Conservation (phyloP, 805 yeast genomes). For the Spathaspora girioi region DNA sequence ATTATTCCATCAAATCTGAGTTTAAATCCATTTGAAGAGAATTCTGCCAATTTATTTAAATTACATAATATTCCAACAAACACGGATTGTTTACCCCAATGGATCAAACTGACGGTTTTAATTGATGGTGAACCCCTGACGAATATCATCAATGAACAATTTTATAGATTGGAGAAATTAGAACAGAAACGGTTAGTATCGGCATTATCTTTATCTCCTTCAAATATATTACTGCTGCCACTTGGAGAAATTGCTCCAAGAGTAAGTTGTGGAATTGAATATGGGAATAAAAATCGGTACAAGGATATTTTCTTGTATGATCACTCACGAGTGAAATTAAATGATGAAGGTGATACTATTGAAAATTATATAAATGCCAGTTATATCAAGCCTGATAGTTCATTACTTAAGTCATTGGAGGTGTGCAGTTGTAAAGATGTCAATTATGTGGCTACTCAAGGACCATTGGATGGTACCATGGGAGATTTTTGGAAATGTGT, state of each 20-base stretch:
- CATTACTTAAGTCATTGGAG: conserved; percentile 7
- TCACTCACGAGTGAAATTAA: conserved; percentile 72
- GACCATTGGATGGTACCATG: conserved; percentile 72
- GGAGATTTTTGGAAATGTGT: conserved; percentile 85
- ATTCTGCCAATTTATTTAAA: conserved; percentile 9
- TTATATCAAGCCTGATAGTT: conserved; percentile 35
- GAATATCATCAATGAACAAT: conserved; percentile 34
- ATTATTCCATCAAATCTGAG: not conserved
- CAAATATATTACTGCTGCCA: not conserved
- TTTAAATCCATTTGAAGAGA: conserved; percentile 2
- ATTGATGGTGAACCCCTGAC: conserved; percentile 1
- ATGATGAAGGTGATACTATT: conserved; percentile 14
- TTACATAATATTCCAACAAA: conserved; percentile 12
- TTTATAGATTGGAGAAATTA: conserved; percentile 60
- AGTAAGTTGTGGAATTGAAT: conserved; percentile 74
- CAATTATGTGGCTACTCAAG: conserved; percentile 76
- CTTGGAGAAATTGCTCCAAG: conserved; percentile 26
- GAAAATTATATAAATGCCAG: conserved; percentile 85
- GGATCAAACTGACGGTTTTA: conserved; percentile 18
- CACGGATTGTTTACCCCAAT: conserved; percentile 22
- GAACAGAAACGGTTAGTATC: conserved; percentile 64
- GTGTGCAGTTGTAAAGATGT: conserved; percentile 6
- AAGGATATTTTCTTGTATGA: conserved; percentile 86
- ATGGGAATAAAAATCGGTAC: conserved; percentile 79
- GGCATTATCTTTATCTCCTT: conserved; percentile 17